Conservation (phyloP, 768 basidiomycete species). For the Cystofilobasidium macerans region DNA sequence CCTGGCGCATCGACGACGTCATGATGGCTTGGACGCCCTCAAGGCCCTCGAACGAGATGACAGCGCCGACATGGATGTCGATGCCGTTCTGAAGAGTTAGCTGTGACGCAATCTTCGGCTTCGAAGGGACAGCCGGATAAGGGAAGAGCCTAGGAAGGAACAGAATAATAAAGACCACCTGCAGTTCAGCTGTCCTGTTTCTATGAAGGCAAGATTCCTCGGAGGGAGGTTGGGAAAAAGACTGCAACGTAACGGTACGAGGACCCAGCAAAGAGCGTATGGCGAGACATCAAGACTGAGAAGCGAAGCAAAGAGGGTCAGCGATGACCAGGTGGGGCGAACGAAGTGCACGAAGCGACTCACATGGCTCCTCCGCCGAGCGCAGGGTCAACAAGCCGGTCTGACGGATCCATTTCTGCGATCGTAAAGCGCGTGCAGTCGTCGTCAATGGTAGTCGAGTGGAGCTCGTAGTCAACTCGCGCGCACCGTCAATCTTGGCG, state of each 20-base stretch:
- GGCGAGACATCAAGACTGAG: background rate
- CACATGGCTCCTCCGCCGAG: constrained; percentile 22
- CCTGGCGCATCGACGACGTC: constrained; percentile 1
- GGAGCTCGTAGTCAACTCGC: background rate
- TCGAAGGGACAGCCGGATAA: background rate
- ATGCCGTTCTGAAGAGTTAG: constrained; percentile 13
- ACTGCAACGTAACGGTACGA: background rate
- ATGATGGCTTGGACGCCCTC: constrained; percentile 8
- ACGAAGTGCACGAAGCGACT: background rate
- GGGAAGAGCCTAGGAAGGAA: constrained; percentile 15
- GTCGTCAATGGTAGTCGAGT: background rate
- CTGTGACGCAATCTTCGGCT: constrained; percentile 11
- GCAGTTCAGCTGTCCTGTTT: background rate
- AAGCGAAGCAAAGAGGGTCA: background rate
- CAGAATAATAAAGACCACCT: background rate
- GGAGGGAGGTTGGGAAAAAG: too few species aligned
- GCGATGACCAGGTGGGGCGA: background rate
- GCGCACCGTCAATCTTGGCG: constrained; percentile 1
- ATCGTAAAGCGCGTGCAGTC: background rate
- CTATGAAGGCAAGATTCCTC: background rate
- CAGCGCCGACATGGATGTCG: constrained; percentile 14
- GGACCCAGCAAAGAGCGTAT: background rate
- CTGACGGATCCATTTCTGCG: constrained; percentile 7
- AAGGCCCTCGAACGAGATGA: constrained; percentile 8
- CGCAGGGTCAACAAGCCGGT: constrained; percentile 19